Base-by-base conservation (phyloP, 2,329 filamentous ascomycete species). In the Talaromyces sp. region DNA sequence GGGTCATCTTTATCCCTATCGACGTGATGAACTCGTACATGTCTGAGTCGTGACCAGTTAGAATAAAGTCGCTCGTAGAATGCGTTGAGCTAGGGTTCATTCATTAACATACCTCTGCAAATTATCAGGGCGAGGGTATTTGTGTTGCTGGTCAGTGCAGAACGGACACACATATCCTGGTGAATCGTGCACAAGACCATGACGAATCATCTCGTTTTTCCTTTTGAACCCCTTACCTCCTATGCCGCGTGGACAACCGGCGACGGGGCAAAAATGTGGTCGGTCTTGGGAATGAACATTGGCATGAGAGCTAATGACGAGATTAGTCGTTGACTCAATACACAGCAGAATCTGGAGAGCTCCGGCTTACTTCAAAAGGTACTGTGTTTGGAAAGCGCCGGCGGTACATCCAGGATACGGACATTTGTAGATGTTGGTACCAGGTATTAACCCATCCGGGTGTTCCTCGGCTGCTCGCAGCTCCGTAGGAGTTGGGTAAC, bases 161-260 rank as follows among this genome's bases (percentile, higher is more conserved):
- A 97, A 98, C 0, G 95, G 95, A 75, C 95, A 99, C 33, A 96
- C 88, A 71, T 98, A 99, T 64, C 93, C 93, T 1, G 95, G 95
- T 7, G 92, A 96, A 67, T 92, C 89, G 72, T 99, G 95, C 3
- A 98, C 95, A 2, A 98, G 83, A 1, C 93, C 93, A 70, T 88
- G 86, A n/a, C 86, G 80, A 65, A 88, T 87, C 86, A 88, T 88
- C 71, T 88, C 86, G 66, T 88, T 88, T 71, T 88, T 88, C 35
- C 86, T 81, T 71, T 88, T 88, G 77, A 88, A 88, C 1, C 86
- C 86, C 69, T 85, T 85, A 21, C 86, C 86, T n/a, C 84, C 84
- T 66, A 83, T 78, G n/a, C 79, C 81, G 42, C 86, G 81, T 12
- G 83, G 77, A 68, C 86, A 88, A 4, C 79, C 81, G 25, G 78